These are phyloP conservation scores for bread wheat (Triticum aestivum) DNA, from an alignment of 176 grass and related monocot species.

Conservation along the genomic window DNA sequence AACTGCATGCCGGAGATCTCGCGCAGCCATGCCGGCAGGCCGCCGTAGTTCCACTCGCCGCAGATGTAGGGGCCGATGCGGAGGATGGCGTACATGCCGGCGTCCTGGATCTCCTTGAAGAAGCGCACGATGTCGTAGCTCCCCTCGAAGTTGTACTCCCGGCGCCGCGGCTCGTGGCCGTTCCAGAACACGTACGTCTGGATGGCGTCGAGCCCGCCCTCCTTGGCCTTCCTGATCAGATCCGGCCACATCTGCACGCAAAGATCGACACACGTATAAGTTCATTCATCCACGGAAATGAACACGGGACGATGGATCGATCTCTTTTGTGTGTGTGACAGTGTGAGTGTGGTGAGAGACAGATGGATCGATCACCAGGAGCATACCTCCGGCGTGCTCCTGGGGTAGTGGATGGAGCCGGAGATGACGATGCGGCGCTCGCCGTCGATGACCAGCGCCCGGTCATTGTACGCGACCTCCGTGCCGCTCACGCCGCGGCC, in stretches of 20 bases:
- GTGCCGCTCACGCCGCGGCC: background rate
- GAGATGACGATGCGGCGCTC: slow-evolving; percentile 52
- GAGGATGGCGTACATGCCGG: slow-evolving; percentile 63
- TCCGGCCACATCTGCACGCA: slow-evolving; percentile 64
- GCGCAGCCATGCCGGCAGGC: slow-evolving; percentile 50
- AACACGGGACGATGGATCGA: too few relatives aligned
- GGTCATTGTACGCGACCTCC: slow-evolving; percentile 27
- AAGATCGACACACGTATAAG: too few relatives aligned
- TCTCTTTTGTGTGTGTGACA: too few relatives aligned
- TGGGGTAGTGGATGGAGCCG: slow-evolving; percentile 56
- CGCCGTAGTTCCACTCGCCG: slow-evolving; percentile 87
- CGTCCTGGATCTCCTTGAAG: slow-evolving; percentile 61
- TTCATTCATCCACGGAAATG: too few relatives aligned
- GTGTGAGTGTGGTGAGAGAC: too few relatives aligned
- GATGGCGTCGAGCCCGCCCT: slow-evolving; percentile 54
- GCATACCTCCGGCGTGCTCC: slow-evolving; percentile 48
- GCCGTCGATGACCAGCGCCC: slow-evolving; percentile 49
- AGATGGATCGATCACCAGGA: background rate
- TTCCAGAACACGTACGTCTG: slow-evolving; percentile 83
- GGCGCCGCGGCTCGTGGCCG: slow-evolving; percentile 44
- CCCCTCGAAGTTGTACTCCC: slow-evolving; percentile 71
- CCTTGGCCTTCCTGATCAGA: slow-evolving; percentile 48
- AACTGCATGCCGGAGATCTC: slow-evolving; percentile 56
- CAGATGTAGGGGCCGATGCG: slow-evolving; percentile 83
- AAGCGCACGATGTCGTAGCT: slow-evolving; percentile 61